Evolutionary conservation across 306 rosid genomes (phyloP).

Genomic region (Astragalus membranaceus): DNA sequence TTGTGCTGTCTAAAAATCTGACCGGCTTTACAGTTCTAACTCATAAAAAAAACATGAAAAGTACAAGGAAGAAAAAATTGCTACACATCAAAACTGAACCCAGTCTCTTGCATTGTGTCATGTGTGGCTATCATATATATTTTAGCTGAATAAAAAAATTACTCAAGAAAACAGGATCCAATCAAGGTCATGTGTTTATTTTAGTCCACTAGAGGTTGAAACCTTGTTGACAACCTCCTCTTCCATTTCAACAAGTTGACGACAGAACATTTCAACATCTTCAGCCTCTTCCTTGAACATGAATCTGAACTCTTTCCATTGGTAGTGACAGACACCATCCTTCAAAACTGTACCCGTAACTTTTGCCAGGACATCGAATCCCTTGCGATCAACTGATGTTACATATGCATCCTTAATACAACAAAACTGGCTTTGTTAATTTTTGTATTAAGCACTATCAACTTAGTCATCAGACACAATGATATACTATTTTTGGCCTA

Average conservation of each 20-base stretch:
- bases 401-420: slow-evolving; percentile 64
- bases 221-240: slow-evolving; percentile 59
- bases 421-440: slow-evolving; percentile 11
- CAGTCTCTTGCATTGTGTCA: neutral
- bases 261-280: slow-evolving; percentile 56
- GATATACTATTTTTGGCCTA: neutral
- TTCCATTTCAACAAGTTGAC: slow-evolving; percentile 78
- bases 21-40: neutral
- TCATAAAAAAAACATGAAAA: neutral
- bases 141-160: neutral
- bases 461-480: neutral
- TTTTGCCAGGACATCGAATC: slow-evolving; percentile 69
- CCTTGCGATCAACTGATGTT: slow-evolving; percentile 64
- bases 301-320: slow-evolving; percentile 74
- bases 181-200: slow-evolving; percentile 1
- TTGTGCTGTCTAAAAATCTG: neutral
- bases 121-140: neutral
- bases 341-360: slow-evolving; percentile 35
- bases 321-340: slow-evolving; percentile 43
- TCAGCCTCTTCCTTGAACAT: slow-evolving; percentile 54
- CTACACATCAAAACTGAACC: neutral
- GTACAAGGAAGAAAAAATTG: neutral
- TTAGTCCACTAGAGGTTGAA: slow-evolving; percentile 61
- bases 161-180: neutral
- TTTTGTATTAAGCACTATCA: neutral